Percentiles rank a stretch among this genome's conserved stretches.
These are phyloP conservation scores for Fusarium sororula DNA, from an alignment of 2,329 filamentous ascomycete species.

Conservation along the genomic window DNA sequence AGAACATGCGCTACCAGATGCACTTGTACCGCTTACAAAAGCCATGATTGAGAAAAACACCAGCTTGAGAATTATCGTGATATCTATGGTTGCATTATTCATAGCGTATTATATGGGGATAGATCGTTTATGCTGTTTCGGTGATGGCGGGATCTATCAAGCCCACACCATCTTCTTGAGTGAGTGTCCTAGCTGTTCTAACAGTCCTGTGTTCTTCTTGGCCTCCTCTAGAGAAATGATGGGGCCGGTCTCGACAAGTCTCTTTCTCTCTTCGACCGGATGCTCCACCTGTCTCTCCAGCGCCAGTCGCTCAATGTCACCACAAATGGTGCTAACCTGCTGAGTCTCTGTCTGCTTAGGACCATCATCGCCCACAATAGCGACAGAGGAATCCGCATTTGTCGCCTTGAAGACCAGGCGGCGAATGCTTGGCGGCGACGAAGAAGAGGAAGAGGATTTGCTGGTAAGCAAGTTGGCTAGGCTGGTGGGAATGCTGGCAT, in stretches of 20 bases:
- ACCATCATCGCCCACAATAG: conserved; percentile 58
- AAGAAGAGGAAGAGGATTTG: conserved; percentile 36
- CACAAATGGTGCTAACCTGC: conserved; percentile 71
- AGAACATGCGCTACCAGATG: conserved; percentile 95
- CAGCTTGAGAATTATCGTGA: conserved; percentile 9
- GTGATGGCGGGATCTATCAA: conserved; percentile 40
- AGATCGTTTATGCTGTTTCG: conserved; percentile 9
- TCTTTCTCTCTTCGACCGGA: conserved; percentile 54
- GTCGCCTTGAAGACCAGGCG: conserved; percentile 34
- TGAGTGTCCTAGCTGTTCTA: conserved; percentile 88
- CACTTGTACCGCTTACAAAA: conserved; percentile 73
- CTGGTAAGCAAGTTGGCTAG: conserved; percentile 56
- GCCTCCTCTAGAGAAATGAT: conserved; percentile 88
- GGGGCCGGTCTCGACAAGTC: conserved; percentile 67
- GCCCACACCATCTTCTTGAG: conserved; percentile 95
- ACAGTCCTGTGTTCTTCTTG: conserved; percentile 82
- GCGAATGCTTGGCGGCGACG: conserved; percentile 10
- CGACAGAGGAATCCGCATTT: conserved; percentile 61
- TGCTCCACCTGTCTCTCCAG: conserved; percentile 56
- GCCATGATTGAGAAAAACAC: conserved; percentile 17
- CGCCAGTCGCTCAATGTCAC: conserved; percentile 78
- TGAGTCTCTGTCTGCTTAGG: conserved; percentile 62
- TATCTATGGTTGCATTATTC: conserved; percentile 33
- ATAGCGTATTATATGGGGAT: conserved; percentile 2
- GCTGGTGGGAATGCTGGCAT: conserved; percentile 44